A percentile compares a stretch with the other conserved stretches of the same genome.
Conservation (phyloP, 176 grass and related monocot genomes). For the Zoysia pacifica region DNA sequence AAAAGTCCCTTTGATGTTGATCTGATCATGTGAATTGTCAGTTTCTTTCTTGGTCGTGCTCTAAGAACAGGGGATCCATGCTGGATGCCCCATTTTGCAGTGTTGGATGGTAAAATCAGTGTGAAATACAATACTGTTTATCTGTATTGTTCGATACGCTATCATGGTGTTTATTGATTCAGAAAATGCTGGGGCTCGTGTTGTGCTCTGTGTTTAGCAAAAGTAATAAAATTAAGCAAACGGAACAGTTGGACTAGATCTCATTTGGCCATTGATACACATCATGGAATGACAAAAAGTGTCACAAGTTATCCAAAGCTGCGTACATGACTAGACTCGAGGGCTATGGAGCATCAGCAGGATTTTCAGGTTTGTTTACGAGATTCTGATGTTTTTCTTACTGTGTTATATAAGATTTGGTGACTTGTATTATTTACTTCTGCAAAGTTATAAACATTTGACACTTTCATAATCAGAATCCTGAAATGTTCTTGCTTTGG, state of each 20-base stretch:
- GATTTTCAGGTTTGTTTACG: too few species aligned
- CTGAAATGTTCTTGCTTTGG: too few species aligned
- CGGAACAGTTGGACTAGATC: background rate
- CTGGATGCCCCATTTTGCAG: background rate
- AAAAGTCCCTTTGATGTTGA: background rate
- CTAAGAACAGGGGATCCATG: background rate
- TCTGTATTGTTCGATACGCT: background rate
- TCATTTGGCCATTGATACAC: too few species aligned
- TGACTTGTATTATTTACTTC: too few species aligned
- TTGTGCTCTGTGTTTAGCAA: background rate
- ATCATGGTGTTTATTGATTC: background rate
- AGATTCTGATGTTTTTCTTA: too few species aligned
- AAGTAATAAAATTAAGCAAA: constrained; percentile 4
- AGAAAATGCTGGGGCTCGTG: background rate
- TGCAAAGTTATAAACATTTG: too few species aligned
- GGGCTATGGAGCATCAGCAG: too few species aligned
- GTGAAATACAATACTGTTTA: background rate
- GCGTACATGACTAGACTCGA: too few species aligned
- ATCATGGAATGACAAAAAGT: too few species aligned
- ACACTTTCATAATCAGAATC: too few species aligned
- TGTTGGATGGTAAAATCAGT: background rate
- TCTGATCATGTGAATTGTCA: background rate
- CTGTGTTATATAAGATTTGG: too few species aligned
- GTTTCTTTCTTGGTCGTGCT: background rate
- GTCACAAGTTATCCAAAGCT: too few species aligned